Evolutionary conservation across 1,284 basidiomycete genomes (phyloP), one percentile per base, ranked within the genome.

Genomic region (Cryptococcus deneoformans): DNA sequence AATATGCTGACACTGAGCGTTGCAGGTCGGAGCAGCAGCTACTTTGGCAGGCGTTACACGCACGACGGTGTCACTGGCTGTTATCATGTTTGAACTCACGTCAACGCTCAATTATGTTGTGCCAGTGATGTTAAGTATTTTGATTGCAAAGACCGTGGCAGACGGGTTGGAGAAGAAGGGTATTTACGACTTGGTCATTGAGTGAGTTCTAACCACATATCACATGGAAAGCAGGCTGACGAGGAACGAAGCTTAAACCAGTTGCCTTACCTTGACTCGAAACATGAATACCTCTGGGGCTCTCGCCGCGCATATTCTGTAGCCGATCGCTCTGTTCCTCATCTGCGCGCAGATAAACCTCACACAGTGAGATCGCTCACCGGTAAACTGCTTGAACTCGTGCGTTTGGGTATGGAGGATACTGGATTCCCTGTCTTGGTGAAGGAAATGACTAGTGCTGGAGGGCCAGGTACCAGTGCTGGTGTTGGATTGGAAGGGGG

Each of bases 11-110:
- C 11, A 9, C 12, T 38, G 72, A 69, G 87, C 94, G 35, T 4
- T 29, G 29, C 29, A 29, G 29, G 29, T 29, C 29, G 92, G 92
- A 42, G 92, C 92, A 1, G 92, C 91, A 1, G 90, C 92, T 0
- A 82, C 90, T 0, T 79, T 95, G 48, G 92, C 90, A 40, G 92
- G 92, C 37, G 91, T 93, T 8, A 94, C 92, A 0, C 66, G 77
- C 16, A 79, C 77, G 7, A 79, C 77, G 0, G 90, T 97, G 8
- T 94, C 92, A 1, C 83, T 97, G 51, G 93, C 92, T 1, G 94
- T 98, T 53, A 98, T 98, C 78, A 92, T 97, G 85, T 91, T 97
- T 69, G 95, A 98, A 76, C 82, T 99, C 49, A 99, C 94, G 1
- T 89, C 92, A 61, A 93, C 92, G 1, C 79, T 99, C 62, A 93